Evolutionary conservation across 2,329 filamentous ascomycete genomes (phyloP), one percentile per base, ranked within the genome.

Genomic region (Aureobasidium vineae): DNA sequence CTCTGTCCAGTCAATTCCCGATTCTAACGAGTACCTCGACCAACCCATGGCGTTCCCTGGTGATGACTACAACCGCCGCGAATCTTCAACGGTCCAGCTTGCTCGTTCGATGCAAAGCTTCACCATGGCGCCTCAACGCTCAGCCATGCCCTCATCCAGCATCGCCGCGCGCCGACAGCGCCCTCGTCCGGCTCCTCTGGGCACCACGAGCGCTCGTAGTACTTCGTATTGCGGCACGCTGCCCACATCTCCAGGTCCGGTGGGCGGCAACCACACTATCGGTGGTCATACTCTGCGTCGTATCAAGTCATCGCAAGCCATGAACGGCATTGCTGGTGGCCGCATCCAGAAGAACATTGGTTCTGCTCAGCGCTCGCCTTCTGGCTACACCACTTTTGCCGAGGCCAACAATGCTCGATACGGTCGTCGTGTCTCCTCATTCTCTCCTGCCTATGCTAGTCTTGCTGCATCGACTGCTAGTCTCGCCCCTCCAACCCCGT

Each of bases 361-460:
- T 54, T 79, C 80, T 26, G 77, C 80, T 26, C 81, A 83, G 70
- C 78, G 80, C 15, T 83, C 81, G 23, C 81, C 81, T 26, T 75
- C 82, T 72, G 74, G 75, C 40, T 75, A 77, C 63, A 79, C 76
- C 40, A 83, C 83, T 68, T 75, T 78, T 5, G 79, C 82, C n/a
- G 77, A 79, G 66, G 50, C 63, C n/a, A 79, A 79, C 67, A 76
- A 77, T n/a, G 81, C 79, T 15, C 79, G 80, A 15, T 80, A 79
- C 61, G 72, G 75, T 10, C 75, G 79, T 23, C 75, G 79, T 2
- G 74, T 76, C 38, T 77, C 76, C 1, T 72, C 74, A 5, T 77
- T 76, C 23, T 77, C 75, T 49, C 71, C 72, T n/a, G 72, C 75
- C 3, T 69, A 75, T 53, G 74, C 65, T 40, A 65, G 52, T 33